A percentile compares a stretch with the other conserved stretches of the same genome.
Evolutionary conservation across 75 land plant genomes (phyloP).

Genomic region (Cunninghamia lanceolata): DNA sequence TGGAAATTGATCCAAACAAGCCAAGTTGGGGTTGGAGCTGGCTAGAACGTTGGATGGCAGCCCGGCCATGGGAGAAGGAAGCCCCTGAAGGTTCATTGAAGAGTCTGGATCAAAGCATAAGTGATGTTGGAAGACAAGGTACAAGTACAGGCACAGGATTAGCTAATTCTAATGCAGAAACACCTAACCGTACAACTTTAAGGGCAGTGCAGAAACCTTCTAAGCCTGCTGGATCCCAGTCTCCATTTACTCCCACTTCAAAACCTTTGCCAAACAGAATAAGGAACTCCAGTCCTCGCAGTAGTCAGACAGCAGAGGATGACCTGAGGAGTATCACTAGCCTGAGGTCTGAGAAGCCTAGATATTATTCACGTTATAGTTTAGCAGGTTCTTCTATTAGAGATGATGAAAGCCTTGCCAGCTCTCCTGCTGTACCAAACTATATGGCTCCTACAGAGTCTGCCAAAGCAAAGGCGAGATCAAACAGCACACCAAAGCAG

Average conservation of each 20-base stretch:
- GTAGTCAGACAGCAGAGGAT: slow-evolving; percentile 25
- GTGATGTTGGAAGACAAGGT: slow-evolving; percentile 26
- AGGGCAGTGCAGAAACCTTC: slow-evolving; percentile 27
- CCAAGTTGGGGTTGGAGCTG: slow-evolving; percentile 99
- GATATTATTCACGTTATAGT: slow-evolving; percentile 54
- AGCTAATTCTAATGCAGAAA: slow-evolving; percentile 30
- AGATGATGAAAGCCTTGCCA: slow-evolving; percentile 80
- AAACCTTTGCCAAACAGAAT: slow-evolving; percentile 20
- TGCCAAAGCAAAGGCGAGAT: slow-evolving; percentile 74
- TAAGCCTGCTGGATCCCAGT: slow-evolving; percentile 37
- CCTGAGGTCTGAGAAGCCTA: slow-evolving; percentile 43
- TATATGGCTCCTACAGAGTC: slow-evolving; percentile 87
- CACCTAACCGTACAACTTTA: slow-evolving; percentile 16
- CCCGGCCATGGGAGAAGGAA: slow-evolving; percentile 79
- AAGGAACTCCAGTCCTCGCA: slow-evolving; percentile 31
- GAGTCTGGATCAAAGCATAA: slow-evolving; percentile 23
- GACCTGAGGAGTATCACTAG: slow-evolving; percentile 56
- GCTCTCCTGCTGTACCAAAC: slow-evolving; percentile 77
- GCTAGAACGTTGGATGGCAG: slow-evolving; percentile 99
- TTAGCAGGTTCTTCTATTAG: slow-evolving; percentile 67
- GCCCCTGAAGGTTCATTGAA: slow-evolving; percentile 21
- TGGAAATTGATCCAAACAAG: slow-evolving; percentile 72
- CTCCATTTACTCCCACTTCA: slow-evolving; percentile 57
- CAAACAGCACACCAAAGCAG: slow-evolving; percentile 51
- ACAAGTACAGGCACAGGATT: slow-evolving; percentile 26